These are phyloP conservation scores for Phoma sp. DNA, from an alignment of 2,329 filamentous ascomycete species.

Conservation along the genomic window DNA sequence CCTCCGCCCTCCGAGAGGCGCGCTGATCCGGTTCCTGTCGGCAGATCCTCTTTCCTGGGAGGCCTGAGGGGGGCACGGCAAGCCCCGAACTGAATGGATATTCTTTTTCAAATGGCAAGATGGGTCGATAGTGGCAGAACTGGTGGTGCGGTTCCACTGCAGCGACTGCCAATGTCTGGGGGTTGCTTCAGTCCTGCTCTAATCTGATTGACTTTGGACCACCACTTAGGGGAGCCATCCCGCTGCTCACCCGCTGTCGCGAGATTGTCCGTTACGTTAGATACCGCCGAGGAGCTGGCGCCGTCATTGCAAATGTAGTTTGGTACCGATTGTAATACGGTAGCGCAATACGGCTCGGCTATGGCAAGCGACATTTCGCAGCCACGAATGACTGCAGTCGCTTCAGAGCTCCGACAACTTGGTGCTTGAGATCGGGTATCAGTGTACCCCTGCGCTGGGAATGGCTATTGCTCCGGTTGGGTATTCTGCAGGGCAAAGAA, in stretches of 20 bases:
- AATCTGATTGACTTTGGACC: background rate
- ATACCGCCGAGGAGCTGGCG: conserved; percentile 4
- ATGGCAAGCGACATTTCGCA: background rate
- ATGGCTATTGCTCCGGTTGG: conserved; percentile 8
- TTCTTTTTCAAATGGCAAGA: background rate
- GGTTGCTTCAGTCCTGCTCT: background rate
- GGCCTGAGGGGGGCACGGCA: background rate
- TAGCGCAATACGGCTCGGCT: conserved; percentile 3
- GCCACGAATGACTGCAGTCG: conserved; percentile 7
- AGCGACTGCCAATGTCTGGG: background rate
- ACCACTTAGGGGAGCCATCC: background rate
- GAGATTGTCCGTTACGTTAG: conserved; percentile 1
- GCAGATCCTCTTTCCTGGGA: background rate
- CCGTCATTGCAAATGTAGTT: conserved; percentile 6
- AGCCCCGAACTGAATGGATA: background rate
- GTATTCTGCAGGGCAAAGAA: conserved; percentile 14
- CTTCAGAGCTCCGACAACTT: conserved; percentile 8
- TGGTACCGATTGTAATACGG: conserved; percentile 1
- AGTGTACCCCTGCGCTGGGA: conserved; percentile 13
- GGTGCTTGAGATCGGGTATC: conserved; percentile 11
- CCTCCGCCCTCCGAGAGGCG: conserved; percentile 1
- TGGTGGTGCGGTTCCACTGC: background rate
- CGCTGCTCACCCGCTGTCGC: background rate
- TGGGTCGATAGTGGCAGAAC: background rate
- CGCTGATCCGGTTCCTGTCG: conserved; percentile 14